Conservation (phyloP, 352 stramenopile species). For the Lagenidium giganteum region DNA sequence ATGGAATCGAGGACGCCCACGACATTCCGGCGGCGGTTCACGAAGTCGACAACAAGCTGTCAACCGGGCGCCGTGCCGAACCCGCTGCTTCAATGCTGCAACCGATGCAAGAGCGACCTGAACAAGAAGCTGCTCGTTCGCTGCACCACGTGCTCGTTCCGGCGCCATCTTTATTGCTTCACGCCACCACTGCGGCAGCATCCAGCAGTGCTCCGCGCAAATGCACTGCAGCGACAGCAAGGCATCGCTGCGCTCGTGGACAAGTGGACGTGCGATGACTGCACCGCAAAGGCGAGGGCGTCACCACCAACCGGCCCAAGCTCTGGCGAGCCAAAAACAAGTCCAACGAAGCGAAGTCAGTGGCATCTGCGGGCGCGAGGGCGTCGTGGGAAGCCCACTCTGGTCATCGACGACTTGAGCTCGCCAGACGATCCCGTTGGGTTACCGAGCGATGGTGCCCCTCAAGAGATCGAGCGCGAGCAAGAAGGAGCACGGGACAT, state of each 20-base stretch:
- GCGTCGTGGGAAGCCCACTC: no score
- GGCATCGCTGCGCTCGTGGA: conserved; percentile 12
- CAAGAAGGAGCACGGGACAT: conserved; percentile 2
- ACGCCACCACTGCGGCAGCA: conserved; percentile 55
- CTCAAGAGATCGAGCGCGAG: no score
- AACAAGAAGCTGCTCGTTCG: conserved; percentile 58
- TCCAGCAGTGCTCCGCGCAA: conserved; percentile 27
- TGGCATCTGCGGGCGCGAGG: background rate
- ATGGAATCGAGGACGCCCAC: no score
- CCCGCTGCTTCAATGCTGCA: no score
- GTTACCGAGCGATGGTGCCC: no score
- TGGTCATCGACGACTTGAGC: no score
- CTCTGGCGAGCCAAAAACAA: background rate
- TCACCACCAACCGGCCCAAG: background rate
- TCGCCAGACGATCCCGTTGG: no score
- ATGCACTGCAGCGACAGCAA: conserved; percentile 5
- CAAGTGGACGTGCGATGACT: conserved; percentile 23
- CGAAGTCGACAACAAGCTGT: no score
- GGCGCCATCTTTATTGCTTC: conserved; percentile 69
- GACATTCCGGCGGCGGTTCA: no score
- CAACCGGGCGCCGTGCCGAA: no score
- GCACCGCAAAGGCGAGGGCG: background rate
- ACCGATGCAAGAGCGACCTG: conserved; percentile 55
- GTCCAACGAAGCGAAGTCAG: background rate
- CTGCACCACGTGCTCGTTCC: conserved; percentile 42